These are phyloP conservation scores for Ceratobasidium sp. DNA, from an alignment of 1,284 basidiomycete genomes.

Conservation along the genomic window DNA sequence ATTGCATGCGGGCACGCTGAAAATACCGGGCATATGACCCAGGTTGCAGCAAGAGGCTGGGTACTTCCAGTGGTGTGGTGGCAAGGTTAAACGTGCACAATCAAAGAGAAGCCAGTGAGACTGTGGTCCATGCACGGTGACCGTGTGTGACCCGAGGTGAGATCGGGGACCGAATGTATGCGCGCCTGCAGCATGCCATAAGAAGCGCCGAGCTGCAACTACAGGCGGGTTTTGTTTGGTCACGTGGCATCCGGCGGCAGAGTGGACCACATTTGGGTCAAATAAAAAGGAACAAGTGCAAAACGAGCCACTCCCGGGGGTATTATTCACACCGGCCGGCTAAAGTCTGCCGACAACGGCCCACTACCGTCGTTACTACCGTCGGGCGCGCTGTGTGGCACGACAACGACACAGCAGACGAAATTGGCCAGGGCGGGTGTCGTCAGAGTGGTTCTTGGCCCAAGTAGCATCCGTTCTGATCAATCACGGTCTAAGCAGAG, in stretches of 20 bases:
- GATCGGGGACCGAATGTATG: background rate
- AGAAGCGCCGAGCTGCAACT: background rate
- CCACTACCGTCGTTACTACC: background rate
- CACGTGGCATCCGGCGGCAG: slow-evolving; percentile 22
- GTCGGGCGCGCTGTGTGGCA: background rate
- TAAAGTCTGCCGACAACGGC: background rate
- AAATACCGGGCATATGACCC: background rate
- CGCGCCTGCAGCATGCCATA: background rate
- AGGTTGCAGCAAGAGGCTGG: background rate
- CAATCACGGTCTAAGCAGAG: slow-evolving; percentile 27
- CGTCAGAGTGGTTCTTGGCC: slow-evolving; percentile 7
- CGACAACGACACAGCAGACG: background rate
- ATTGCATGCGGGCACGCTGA: background rate
- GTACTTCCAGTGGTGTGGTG: background rate
- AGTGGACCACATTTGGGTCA: background rate
- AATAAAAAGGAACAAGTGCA: background rate
- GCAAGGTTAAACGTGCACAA: background rate
- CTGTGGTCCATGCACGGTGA: background rate
- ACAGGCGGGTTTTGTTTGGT: slow-evolving; percentile 19
- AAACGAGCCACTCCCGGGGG: slow-evolving; percentile 9
- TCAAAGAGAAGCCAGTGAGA: background rate
- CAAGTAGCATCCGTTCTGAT: background rate
- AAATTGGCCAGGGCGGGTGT: background rate
- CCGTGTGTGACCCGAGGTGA: background rate
- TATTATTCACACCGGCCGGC: background rate